Percentiles rank a stretch among this genome's conserved stretches.
phyloP scores from a whole-genome alignment of 768 basidiomycete genomes.

The Lactarius psammicola region DNA sequence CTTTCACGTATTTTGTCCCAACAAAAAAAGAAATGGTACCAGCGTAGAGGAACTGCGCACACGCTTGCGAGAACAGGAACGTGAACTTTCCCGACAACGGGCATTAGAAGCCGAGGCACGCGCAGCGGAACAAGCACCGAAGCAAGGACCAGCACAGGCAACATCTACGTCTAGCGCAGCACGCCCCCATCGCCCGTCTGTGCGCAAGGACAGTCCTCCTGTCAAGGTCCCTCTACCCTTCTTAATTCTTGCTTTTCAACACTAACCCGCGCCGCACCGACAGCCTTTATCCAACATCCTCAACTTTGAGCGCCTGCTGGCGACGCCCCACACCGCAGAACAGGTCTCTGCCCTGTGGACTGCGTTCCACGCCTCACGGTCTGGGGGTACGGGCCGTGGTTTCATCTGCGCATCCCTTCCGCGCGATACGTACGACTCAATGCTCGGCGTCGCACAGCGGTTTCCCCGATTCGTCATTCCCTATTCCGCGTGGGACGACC shows the following conservation, averaged over 20 bases:
- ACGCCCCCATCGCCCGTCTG: conserved; percentile 18
- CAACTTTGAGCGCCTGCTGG: conserved; percentile 67
- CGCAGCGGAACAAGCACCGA: conserved; percentile 9
- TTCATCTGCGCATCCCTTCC: conserved; percentile 85
- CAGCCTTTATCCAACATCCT: conserved; percentile 82
- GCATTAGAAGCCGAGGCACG: conserved; percentile 28
- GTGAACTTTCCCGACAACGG: conserved; percentile 14
- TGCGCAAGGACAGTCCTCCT: conserved; percentile 64
- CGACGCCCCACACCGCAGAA: conserved; percentile 63
- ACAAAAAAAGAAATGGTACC: conserved; percentile 15
- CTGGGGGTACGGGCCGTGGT: conserved; percentile 76
- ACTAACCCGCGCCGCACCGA: conserved; percentile 13
- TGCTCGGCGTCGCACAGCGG: conserved; percentile 58
- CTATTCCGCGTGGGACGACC: conserved; percentile 58
- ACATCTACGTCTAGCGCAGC: conserved; percentile 17
- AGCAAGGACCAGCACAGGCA: conserved; percentile 15
- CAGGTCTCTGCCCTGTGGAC: conserved; percentile 87
- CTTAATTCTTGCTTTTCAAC: not conserved
- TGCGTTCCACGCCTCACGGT: conserved; percentile 80
- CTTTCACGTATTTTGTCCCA: conserved; percentile 14
- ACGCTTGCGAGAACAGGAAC: conserved; percentile 18
- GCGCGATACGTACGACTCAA: conserved; percentile 63
- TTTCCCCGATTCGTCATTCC: conserved; percentile 83
- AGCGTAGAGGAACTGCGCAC: conserved; percentile 22
- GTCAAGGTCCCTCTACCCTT: conserved; percentile 49